Evolutionary conservation across 2,329 filamentous ascomycete species (phyloP), one percentile per base, ranked within the genome.

Genomic region (Pyrenophora graminea): DNA sequence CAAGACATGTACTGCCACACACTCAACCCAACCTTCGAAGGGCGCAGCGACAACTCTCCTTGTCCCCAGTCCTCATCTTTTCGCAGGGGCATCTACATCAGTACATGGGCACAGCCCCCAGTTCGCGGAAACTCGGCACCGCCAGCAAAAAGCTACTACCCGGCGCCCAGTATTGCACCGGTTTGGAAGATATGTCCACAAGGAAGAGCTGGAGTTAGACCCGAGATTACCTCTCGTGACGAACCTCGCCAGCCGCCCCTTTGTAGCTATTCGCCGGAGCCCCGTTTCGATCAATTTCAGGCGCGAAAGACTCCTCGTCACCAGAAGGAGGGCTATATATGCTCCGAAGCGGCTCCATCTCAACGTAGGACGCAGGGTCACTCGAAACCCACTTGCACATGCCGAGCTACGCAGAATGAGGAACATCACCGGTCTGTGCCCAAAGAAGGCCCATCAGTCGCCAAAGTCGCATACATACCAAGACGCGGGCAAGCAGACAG

Each of bases 251-350:
- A 47, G 49, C 39, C 45, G 43, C 30, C 18, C 36, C 36, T 39
- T 39, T 21, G 8, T 23, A 7, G 15, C 19, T 21, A 39, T 7
- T 23, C 58, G 55, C 34, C 50, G 56, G 42, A 60, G 34, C 38
- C 55, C 52, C 6, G 36, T 59, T 48, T 58, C 53, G 27, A 49
- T 62, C 53, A 63, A 63, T 43, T 46, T 60, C 50, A 52, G 48
- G 12, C 53, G 45, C 46, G 53, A 39, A 50, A 63, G 52, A 32
- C 21, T 45, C 32, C 54, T 59, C 48, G 54, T 61, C 4, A 59
- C 56, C 39, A 63, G 52, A 48, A 49, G 58, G 49, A 49, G 23
- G 23, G 23, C 46, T 27, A 45, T 50, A 23, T 39, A 58, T 21
- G 50, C 39, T 30, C 39, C 45, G 56, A 56, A 15, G 37, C 60